Evolutionary conservation across 805 yeast species (phyloP).

Genomic region (Suhomyces faveliae): DNA sequence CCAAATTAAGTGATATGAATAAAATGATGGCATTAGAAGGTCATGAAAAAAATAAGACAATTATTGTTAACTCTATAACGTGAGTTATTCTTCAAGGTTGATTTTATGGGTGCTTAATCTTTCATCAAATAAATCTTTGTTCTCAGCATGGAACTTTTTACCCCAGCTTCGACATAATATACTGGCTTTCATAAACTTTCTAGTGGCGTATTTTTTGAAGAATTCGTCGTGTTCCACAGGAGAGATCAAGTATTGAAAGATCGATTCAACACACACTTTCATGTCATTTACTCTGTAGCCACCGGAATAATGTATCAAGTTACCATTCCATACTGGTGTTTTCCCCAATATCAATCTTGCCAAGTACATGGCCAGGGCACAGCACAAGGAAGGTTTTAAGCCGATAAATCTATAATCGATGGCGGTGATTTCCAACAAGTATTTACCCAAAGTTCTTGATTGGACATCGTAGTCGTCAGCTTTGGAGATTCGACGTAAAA

Average conservation of each 20-base stretch:
- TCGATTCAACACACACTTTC: constrained; percentile 67
- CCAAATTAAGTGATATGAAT: neutral
- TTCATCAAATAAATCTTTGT: constrained; percentile 38
- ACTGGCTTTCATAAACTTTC: constrained; percentile 84
- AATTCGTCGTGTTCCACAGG: constrained; percentile 91
- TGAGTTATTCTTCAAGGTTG: constrained; percentile 14
- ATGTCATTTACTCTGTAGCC: constrained; percentile 77
- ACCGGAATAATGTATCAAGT: constrained; percentile 87
- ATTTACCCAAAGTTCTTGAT: constrained; percentile 82
- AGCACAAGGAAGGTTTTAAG: constrained; percentile 68
- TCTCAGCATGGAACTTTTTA: constrained; percentile 51
- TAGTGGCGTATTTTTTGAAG: constrained; percentile 87
- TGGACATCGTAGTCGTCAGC: constrained; percentile 88
- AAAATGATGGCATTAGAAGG: neutral
- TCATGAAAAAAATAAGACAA: neutral
- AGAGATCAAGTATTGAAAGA: constrained; percentile 71
- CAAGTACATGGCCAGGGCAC: constrained; percentile 87
- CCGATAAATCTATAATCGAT: constrained; percentile 77
- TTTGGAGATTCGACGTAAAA: constrained; percentile 80
- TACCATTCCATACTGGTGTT: constrained; percentile 75
- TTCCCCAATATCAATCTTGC: constrained; percentile 71
- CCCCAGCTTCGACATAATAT: constrained; percentile 84
- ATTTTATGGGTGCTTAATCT: constrained; percentile 20
- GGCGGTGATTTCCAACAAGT: constrained; percentile 71
- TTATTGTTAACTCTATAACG: no score